phyloP scores from a whole-genome alignment of 163 green algal species.

The Trebouxiophyceae sp. region DNA sequence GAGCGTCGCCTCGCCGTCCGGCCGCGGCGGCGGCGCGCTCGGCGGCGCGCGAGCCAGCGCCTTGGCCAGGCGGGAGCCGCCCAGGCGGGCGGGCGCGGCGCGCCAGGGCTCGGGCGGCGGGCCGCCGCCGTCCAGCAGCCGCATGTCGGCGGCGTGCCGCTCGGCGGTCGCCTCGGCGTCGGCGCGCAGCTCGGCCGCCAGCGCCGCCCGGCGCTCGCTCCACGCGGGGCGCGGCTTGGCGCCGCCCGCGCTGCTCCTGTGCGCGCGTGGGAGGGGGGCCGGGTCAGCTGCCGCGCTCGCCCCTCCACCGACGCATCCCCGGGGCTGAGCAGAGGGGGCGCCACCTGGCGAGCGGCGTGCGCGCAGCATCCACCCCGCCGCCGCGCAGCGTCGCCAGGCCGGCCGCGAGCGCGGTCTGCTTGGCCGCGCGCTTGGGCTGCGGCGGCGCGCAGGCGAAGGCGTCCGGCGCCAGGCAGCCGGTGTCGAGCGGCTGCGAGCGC shows the following conservation, averaged over 20 bases:
- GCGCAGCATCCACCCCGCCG: no score
- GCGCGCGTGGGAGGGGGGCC: no score
- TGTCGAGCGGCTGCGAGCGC: not conserved
- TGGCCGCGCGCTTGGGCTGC: not conserved
- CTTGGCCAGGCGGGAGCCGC: conserved; percentile 1
- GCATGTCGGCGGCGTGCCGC: not conserved
- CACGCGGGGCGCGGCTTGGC: not conserved
- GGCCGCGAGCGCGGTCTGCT: no score
- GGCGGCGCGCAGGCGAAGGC: not conserved
- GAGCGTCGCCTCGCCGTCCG: no score
- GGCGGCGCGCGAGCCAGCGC: not conserved
- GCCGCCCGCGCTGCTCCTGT: no score
- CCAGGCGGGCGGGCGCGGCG: not conserved
- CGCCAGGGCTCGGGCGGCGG: not conserved
- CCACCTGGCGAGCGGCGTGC: not conserved
- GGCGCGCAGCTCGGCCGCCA: not conserved
- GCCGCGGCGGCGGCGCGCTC: not conserved
- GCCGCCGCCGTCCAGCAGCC: not conserved
- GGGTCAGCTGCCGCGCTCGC: no score
- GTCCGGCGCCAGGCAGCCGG: not conserved
- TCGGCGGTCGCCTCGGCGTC: not conserved
- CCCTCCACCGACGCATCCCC: no score
- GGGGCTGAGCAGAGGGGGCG: no score
- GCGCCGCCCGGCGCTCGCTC: no score
- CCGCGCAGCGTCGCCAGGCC: no score